These are phyloP conservation scores for Maudiozyma barnettii DNA, from an alignment of 805 yeast species.

Conservation along the genomic window DNA sequence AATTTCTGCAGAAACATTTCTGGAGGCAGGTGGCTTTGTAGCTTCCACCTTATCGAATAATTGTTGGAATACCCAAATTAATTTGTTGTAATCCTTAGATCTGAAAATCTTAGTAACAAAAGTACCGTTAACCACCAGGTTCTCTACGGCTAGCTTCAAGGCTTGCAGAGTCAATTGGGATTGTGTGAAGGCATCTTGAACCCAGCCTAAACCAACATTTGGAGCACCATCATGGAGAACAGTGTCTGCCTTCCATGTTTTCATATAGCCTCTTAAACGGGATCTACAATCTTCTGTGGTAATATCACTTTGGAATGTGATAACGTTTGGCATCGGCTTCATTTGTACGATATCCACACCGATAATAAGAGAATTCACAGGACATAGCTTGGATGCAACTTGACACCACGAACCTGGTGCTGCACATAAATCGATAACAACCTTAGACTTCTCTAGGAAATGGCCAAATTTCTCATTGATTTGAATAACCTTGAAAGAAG, in stretches of 20 bases:
- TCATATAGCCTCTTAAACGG: conserved; percentile 87
- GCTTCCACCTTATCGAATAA: conserved; percentile 95
- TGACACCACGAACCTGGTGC: conserved; percentile 99
- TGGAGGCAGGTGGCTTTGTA: conserved; percentile 96
- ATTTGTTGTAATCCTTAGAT: conserved; percentile 95
- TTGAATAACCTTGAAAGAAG: conserved; percentile 90
- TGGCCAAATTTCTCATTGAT: conserved; percentile 95
- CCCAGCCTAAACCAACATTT: conserved; percentile 99
- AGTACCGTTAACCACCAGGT: conserved; percentile 83
- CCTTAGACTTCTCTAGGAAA: conserved; percentile 87
- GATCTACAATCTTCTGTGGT: conserved; percentile 98
- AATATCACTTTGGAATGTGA: conserved; percentile 91
- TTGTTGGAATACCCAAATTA: conserved; percentile 96
- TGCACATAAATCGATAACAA: conserved; percentile 95
- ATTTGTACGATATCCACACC: conserved; percentile 99
- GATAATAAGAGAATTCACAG: conserved; percentile 83
- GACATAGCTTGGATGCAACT: conserved; percentile 90
- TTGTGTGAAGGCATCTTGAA: conserved; percentile 97
- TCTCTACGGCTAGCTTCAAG: conserved; percentile 86
- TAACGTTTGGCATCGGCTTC: conserved; percentile 89
- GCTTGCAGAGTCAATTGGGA: conserved; percentile 93
- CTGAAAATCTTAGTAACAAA: conserved; percentile 95
- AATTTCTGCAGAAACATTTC: conserved; percentile 98
- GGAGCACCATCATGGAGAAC: conserved; percentile 99
- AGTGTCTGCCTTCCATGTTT: conserved; percentile 98